Base-by-base conservation (phyloP, 768 basidiomycete genomes). In the Boletus sp. region DNA sequence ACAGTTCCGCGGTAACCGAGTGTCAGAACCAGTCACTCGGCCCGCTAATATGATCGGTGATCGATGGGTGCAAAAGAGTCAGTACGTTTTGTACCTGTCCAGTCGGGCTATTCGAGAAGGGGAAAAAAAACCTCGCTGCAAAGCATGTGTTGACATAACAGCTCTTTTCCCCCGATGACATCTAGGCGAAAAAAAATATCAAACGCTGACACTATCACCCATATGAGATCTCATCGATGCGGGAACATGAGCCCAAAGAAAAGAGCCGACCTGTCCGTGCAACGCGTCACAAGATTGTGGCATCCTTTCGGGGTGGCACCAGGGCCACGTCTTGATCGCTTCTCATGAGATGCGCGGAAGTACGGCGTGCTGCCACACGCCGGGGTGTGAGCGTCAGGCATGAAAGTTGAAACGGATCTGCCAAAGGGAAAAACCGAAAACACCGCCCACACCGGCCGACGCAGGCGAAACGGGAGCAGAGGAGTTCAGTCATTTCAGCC, bases 381-480 rank as follows among this genome's bases (percentile, higher is more conserved):
- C 35, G 32, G 4, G 24, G 29, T 32, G 54, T 52, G 52, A 54
- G 55, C 24, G 40, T 41, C 46, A 45, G 11, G 11, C 4, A 29
- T 58, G 61, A 58, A n/a, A 20, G 40, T 41, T 41, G 7, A n/a
- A 58, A 62, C 40, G 20, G 24, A 48, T 29, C 50, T 42, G 33
- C 12, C 36, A 15, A 11, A 10, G 15, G 18, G 18, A 37, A 29
- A 30, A 29, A 37, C 44, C 47, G 49, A 35, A 40, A 41, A 33
- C 33, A 41, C 55, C 50, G 35, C 30, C 40, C 32, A 18, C 29
- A 44, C 33, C 32, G 42, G 7, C 17, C n/a, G 6, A 29, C 6
- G 15, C 44, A 37, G 41, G 24, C 28, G 44, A 49, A 52, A 50
- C 40, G 15, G 29, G 37, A 50, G 33, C 47, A 37, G 50, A 47